These are phyloP conservation scores for Ogataea angusta DNA, from an alignment of 805 yeast species.

Conservation along the genomic window DNA sequence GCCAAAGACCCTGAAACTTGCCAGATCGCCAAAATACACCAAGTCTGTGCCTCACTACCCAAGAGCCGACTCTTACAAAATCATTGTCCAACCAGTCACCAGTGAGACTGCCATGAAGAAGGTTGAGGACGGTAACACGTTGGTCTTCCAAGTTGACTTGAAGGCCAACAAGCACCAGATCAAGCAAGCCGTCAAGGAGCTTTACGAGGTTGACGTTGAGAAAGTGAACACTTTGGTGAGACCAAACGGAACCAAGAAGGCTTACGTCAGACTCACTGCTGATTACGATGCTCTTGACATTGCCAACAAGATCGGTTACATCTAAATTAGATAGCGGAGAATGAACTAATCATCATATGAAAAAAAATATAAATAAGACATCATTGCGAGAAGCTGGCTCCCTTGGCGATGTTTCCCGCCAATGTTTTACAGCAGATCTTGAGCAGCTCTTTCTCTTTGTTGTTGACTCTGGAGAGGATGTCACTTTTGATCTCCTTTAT, in stretches of 20 bases:
- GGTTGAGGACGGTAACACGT: constrained; percentile 99
- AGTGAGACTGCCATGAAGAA: constrained; percentile 99
- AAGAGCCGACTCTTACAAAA: constrained; percentile 94
- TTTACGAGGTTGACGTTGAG: constrained; percentile 92
- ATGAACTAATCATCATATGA: constrained; percentile 11
- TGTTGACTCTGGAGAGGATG: constrained; percentile 46
- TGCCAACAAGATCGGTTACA: constrained; percentile 99
- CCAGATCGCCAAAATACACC: constrained; percentile 94
- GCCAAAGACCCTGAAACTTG: constrained; percentile 94
- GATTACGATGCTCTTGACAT: constrained; percentile 99
- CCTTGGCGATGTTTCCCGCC: constrained; percentile 55
- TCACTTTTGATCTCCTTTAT: constrained; percentile 52
- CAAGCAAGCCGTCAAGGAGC: constrained; percentile 96
- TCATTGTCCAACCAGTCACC: constrained; percentile 91
- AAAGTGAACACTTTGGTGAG: constrained; percentile 95
- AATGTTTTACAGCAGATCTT: constrained; percentile 52
- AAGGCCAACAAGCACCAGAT: constrained; percentile 98
- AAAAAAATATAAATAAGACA: constrained; percentile 21
- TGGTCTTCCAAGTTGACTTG: constrained; percentile 96
- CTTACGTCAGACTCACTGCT: constrained; percentile 97
- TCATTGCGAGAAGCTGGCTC: constrained; percentile 32
- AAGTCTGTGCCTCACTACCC: constrained; percentile 96
- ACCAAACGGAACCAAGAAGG: constrained; percentile 99
- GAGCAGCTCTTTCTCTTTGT: constrained; percentile 54
- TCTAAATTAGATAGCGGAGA: constrained; percentile 46